Evolutionary conservation across 495 filamentous ascomycete genomes (phyloP), one percentile per base, ranked within the genome.

Genomic region (Hypoxylon perforatum): DNA sequence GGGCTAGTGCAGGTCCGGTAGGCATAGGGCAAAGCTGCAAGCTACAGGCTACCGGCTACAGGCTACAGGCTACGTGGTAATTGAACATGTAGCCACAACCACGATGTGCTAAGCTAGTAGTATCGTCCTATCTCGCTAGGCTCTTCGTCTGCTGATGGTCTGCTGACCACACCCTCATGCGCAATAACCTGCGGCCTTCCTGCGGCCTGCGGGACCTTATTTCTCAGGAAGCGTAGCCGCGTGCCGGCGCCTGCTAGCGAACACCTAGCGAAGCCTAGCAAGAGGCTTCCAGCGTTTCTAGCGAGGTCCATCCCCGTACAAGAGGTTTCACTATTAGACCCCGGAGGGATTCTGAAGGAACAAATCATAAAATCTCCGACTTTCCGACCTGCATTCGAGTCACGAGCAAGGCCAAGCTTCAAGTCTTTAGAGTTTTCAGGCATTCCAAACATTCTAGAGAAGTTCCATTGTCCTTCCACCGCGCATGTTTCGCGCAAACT

Each of bases 161-260:
- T 67, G 65, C 72, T 74, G 72, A 74, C 69, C 63, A 57, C 44
- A 42, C 21, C 41, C 35, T 69, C 57, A 72, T 74, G 72, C 72
- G 69, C 58, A 61, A 59, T 55, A 54, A 38, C 59, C 72, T 74
- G 72, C 72, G 72, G 66, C 72, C 69, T 45, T 49, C 63, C 67
- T 74, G 69, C 69, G 65, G 64, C 72, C 72, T 53, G 61, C 67
- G 58, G 67, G 46, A 69, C 61, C 36, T 50, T 56, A 59, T 38
- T 69, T 60, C n/a, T 28, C 46, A 64, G 61, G 56, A 57, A 49
- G 61, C 47, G 61, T 64, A 55, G 56, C 46, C 51, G 56, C 54
- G 57, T 52, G 30, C 50, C 45, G 51, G 65, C 41, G 17, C 44
- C 66, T 69, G 61, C 57, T 64, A 69, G 46, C 45, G 45, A 58